Evolutionary conservation across 1,139 yeast genomes (phyloP).

Genomic region (Pichia sp.): DNA sequence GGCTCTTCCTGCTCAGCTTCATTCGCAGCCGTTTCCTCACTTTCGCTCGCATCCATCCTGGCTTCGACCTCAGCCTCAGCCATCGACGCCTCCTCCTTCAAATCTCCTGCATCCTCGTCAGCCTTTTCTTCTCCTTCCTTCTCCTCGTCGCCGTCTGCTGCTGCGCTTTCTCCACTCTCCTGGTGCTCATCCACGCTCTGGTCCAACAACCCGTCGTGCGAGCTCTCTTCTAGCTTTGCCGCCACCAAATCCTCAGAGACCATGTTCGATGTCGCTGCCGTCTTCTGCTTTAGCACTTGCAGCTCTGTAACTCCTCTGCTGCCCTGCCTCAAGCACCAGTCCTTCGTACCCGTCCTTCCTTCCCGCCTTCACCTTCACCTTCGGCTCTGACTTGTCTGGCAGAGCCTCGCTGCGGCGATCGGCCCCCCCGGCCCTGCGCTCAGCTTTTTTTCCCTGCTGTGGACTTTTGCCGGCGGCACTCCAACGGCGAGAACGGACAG

Average conservation of each 20-base stretch:
- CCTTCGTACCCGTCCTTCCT: neutral
- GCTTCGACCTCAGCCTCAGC: too few species aligned
- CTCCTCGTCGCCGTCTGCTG: neutral
- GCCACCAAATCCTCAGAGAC: neutral
- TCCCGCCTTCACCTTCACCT: neutral
- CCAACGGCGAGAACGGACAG: neutral
- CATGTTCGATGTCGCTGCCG: neutral
- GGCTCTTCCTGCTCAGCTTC: slow-evolving; percentile 2
- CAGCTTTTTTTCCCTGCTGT: neutral
- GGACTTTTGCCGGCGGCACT: neutral
- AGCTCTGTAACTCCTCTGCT: neutral
- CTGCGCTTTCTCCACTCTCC: slow-evolving; percentile 1
- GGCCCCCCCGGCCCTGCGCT: neutral
- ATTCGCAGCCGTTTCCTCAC: neutral
- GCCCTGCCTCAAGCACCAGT: neutral
- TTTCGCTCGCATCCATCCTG: slow-evolving; percentile 2
- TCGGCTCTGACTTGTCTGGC: neutral
- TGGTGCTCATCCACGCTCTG: slow-evolving; percentile 6
- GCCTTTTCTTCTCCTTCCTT: neutral
- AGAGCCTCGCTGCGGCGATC: neutral
- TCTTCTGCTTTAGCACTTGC: neutral
- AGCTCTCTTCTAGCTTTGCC: neutral
- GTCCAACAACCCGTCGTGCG: slow-evolving; percentile 5
- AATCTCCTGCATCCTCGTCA: too few species aligned
- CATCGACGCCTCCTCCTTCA: too few species aligned